Evolutionary conservation across 441 rosid genomes (phyloP).

Genomic region (Lepidium campestre): DNA sequence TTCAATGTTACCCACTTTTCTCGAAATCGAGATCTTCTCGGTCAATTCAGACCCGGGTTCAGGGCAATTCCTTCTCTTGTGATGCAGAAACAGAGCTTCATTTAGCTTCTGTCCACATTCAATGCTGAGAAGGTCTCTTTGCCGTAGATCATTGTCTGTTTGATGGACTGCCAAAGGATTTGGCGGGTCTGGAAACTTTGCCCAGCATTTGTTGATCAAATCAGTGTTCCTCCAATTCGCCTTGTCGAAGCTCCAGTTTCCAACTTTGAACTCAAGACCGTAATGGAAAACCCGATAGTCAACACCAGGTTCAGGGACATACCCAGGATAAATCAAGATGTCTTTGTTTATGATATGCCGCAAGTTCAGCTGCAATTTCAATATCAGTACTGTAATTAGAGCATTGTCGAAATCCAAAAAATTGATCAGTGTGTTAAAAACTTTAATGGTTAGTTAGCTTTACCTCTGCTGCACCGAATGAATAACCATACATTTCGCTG

Average conservation of each 20-base stretch:
- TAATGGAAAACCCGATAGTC: constrained; percentile 90
- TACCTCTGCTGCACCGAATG: constrained; percentile 99
- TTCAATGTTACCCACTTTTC: constrained; percentile 52
- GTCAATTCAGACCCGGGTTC: constrained; percentile 36
- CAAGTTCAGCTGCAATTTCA: constrained; percentile 65
- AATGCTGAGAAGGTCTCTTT: constrained; percentile 81
- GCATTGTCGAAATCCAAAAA: too few species aligned
- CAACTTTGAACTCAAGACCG: constrained; percentile 83
- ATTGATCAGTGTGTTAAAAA: neutral
- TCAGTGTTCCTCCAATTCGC: constrained; percentile 85
- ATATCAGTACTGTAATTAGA: neutral
- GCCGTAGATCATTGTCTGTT: constrained; percentile 40
- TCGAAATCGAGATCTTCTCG: constrained; percentile 32
- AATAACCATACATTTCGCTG: constrained; percentile 98
- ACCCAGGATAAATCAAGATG: constrained; percentile 88
- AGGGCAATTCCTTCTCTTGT: constrained; percentile 66
- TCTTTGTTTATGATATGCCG: constrained; percentile 68
- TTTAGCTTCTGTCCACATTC: constrained; percentile 83
- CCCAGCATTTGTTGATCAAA: constrained; percentile 79
- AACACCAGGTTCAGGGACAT: constrained; percentile 71
- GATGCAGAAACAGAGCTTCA: constrained; percentile 77
- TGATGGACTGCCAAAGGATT: constrained; percentile 50
- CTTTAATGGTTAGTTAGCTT: neutral
- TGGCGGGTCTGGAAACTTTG: constrained; percentile 89
- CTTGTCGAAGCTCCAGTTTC: constrained; percentile 96